Conservation (phyloP, 1,284 basidiomycete genomes). For the Sparassis latifolia region DNA sequence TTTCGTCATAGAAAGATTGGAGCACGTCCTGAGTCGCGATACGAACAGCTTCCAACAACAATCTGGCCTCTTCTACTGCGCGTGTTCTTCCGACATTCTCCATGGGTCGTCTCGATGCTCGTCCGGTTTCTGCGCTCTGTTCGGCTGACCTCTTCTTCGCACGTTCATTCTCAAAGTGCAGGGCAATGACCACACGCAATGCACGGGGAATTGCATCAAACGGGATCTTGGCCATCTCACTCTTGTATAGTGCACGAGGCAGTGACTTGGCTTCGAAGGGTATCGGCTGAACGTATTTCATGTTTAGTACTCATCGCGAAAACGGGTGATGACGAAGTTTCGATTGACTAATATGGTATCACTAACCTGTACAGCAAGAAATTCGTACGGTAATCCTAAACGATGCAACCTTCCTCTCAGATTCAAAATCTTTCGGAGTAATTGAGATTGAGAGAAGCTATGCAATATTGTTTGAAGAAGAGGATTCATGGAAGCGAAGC, state of each 20-base stretch:
- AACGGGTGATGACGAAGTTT: neutral
- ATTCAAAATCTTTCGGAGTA: neutral
- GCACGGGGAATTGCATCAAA: neutral
- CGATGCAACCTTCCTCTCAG: neutral
- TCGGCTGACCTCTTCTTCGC: neutral
- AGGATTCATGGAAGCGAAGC: neutral
- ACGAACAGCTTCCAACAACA: neutral
- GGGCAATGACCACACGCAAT: conserved; percentile 1
- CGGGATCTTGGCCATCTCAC: too few relatives aligned
- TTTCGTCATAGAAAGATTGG: neutral
- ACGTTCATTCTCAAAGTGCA: neutral
- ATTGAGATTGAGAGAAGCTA: neutral
- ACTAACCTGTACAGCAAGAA: conserved; percentile 3
- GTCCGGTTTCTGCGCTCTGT: neutral
- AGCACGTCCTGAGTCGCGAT: neutral
- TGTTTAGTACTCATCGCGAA: neutral
- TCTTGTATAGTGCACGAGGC: too few relatives aligned
- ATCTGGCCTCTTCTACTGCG: neutral
- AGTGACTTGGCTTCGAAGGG: neutral
- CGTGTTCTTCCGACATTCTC: neutral
- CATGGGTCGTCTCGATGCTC: neutral
- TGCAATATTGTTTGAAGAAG: neutral
- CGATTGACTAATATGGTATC: neutral
- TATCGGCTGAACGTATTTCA: conserved; percentile 1
- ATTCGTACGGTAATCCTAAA: neutral